phyloP scores from a whole-genome alignment of 225 moss, liverwort and hornwort species.

The Pleurozium schreberi region DNA sequence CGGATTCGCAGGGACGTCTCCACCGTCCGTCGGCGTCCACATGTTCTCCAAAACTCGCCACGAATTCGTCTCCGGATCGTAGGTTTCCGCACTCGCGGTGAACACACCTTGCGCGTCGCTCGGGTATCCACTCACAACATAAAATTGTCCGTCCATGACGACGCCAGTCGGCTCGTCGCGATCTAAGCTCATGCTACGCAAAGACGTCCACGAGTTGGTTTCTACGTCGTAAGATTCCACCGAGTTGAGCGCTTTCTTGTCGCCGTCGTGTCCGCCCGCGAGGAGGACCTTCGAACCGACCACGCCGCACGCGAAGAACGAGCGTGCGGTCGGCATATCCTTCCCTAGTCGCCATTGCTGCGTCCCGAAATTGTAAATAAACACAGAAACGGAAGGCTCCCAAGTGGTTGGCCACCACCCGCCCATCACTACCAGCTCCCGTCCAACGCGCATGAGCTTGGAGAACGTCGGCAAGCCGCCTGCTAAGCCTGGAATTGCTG shows the following conservation, averaged over 20 bases:
- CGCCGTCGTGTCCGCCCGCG: slow-evolving; percentile 77
- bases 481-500: slow-evolving; percentile 33
- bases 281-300: slow-evolving; percentile 7
- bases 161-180: slow-evolving; percentile 71
- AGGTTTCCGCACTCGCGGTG: background rate
- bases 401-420: slow-evolving; percentile 65
- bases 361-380: background rate
- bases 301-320: slow-evolving; percentile 67
- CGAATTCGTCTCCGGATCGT: background rate
- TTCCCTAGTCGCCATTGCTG: slow-evolving; percentile 54
- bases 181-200: slow-evolving; percentile 44
- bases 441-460: slow-evolving; percentile 28
- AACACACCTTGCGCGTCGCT: background rate
- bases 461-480: slow-evolving; percentile 57
- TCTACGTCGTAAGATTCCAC: slow-evolving; percentile 36
- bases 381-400: slow-evolving; percentile 43
- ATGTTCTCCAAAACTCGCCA: background rate
- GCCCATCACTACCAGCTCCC: slow-evolving; percentile 54
- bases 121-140: background rate
- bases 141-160: background rate
- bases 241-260: slow-evolving; percentile 59
- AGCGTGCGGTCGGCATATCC: slow-evolving; percentile 52
- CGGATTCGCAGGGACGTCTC: background rate
- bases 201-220: slow-evolving; percentile 37
- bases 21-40: background rate